These are phyloP conservation scores for Chlorella sp. DNA, from an alignment of 139 green algal species.

Conservation along the genomic window DNA sequence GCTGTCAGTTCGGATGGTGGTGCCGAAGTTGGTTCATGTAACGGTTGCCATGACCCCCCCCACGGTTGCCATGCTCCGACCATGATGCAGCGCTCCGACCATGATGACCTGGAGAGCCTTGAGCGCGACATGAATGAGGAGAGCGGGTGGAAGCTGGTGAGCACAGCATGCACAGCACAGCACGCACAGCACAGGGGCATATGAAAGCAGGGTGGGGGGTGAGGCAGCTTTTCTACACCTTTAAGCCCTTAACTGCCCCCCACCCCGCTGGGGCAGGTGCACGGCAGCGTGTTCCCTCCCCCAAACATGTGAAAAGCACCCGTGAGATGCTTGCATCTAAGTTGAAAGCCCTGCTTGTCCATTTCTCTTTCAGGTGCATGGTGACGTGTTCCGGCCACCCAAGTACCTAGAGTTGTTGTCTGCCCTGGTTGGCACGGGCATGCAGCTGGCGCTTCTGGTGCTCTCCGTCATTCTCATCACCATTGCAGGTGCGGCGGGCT, in stretches of 20 bases:
- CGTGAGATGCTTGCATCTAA: too few species aligned
- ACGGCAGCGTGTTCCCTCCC: too few species aligned
- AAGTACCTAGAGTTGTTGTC: slow-evolving; percentile 79
- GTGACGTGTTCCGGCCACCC: slow-evolving; percentile 95
- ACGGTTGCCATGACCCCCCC: neutral
- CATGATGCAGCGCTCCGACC: slow-evolving; percentile 14
- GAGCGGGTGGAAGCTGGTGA: slow-evolving; percentile 94
- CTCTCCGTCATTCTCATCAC: slow-evolving; percentile 91
- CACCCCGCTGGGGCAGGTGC: neutral
- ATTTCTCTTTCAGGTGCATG: slow-evolving; percentile 76
- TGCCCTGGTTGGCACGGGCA: slow-evolving; percentile 76
- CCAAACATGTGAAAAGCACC: too few species aligned
- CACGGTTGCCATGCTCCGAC: too few species aligned
- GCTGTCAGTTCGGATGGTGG: too few species aligned
- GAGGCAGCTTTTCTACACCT: neutral
- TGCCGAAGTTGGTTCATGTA: neutral
- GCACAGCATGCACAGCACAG: neutral
- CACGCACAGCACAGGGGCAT: too few species aligned
- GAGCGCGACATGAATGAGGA: slow-evolving; percentile 92
- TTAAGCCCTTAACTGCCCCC: neutral
- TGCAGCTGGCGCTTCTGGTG: slow-evolving; percentile 89
- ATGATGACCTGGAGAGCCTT: slow-evolving; percentile 90
- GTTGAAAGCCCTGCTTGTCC: neutral
- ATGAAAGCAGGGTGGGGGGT: neutral
- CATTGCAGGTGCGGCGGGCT: slow-evolving; percentile 78